phyloP scores from a whole-genome alignment of 2,329 filamentous ascomycete genomes.

The Alternaria consortialis region DNA sequence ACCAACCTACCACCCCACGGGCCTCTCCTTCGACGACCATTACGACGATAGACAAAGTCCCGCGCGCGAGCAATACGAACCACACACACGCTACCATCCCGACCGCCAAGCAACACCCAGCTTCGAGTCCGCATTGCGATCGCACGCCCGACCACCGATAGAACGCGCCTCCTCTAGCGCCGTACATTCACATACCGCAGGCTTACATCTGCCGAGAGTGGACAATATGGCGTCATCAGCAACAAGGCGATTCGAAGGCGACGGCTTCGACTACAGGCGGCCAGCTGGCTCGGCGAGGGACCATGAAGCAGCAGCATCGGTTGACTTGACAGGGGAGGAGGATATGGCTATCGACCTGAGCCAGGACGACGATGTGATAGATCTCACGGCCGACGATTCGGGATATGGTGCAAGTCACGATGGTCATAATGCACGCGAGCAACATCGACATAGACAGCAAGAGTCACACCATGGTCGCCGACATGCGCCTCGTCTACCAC shows the following conservation, averaged over 20 bases:
- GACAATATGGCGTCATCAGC: conserved; percentile 41
- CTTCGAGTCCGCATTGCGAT: conserved; percentile 10
- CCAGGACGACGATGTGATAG: conserved; percentile 31
- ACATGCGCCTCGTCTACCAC: conserved; percentile 49
- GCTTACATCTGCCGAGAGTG: conserved; percentile 32
- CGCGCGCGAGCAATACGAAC: background rate
- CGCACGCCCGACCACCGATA: conserved; percentile 4
- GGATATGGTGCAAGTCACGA: conserved; percentile 26
- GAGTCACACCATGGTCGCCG: conserved; percentile 8
- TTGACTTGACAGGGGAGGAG: conserved; percentile 50
- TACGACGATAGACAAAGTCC: background rate
- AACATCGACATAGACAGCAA: conserved; percentile 1
- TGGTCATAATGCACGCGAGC: background rate
- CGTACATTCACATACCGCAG: background rate
- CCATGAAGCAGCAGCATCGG: conserved; percentile 33
- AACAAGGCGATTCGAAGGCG: conserved; percentile 56
- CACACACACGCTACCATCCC: conserved; percentile 3
- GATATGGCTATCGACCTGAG: conserved; percentile 25
- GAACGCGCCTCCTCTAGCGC: conserved; percentile 11
- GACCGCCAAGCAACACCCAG: conserved; percentile 1
- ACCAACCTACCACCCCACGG: conserved; percentile 1
- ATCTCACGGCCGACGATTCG: conserved; percentile 45
- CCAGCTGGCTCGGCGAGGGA: conserved; percentile 54
- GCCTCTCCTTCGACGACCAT: conserved; percentile 8
- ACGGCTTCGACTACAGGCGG: conserved; percentile 64